Evolutionary conservation across 2,329 filamentous ascomycete species (phyloP).

Genomic region (Ophiostoma novo-ulmi): DNA sequence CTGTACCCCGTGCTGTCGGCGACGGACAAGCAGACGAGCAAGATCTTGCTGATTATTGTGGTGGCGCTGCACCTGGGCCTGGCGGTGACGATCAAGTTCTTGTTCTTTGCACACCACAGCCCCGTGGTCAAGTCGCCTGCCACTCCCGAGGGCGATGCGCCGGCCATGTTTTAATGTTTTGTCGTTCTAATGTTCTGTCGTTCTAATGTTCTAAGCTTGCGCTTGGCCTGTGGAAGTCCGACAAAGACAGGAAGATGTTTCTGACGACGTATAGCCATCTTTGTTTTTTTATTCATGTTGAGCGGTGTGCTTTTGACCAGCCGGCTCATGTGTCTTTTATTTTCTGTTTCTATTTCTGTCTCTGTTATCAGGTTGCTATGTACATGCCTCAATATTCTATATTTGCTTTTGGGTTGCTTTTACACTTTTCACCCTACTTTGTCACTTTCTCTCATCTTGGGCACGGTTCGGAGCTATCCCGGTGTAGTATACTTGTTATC

Average conservation of each 20-base stretch:
- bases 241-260: background rate
- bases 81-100: conserved; percentile 86
- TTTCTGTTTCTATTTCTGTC: background rate
- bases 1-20: conserved; percentile 87
- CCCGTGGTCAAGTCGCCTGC: conserved; percentile 29
- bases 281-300: background rate
- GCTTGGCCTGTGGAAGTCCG: background rate
- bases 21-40: conserved; percentile 86
- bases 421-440: background rate
- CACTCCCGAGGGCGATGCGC: conserved; percentile 3
- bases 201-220: background rate
- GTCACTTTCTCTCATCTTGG: background rate
- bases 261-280: background rate
- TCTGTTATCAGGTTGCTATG: background rate
- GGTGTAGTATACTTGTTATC: background rate
- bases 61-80: conserved; percentile 83
- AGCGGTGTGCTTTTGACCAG: background rate
- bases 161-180: conserved; percentile 12
- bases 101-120: conserved; percentile 87
- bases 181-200: background rate
- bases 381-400: background rate
- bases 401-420: background rate
- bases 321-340: background rate
- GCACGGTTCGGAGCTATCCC: background rate
- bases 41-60: conserved; percentile 78